Evolutionary conservation across 352 stramenopile species (phyloP).

Genomic region (Phytophthora fragariae): DNA sequence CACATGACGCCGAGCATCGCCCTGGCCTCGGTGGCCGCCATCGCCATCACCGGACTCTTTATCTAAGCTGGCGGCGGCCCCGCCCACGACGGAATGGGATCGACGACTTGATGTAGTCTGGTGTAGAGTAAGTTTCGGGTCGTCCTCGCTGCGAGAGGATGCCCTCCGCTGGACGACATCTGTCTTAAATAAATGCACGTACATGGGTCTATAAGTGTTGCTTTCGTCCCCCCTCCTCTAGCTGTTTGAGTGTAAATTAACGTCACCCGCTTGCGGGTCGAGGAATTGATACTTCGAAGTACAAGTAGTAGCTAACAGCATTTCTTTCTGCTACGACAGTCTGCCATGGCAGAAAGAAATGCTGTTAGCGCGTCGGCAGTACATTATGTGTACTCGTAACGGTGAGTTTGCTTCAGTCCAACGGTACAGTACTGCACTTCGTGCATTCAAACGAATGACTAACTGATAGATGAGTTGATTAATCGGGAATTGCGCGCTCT

Average conservation of each 20-base stretch:
- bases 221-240: background rate
- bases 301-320: too few species aligned
- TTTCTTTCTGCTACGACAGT: too few species aligned
- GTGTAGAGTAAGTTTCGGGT: conserved; percentile 33
- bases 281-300: too few species aligned
- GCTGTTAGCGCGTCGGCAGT: too few species aligned
- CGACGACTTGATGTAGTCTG: conserved; percentile 28
- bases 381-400: too few species aligned
- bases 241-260: background rate
- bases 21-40: conserved; percentile 22
- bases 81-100: conserved; percentile 40
- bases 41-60: conserved; percentile 40
- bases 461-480: conserved; percentile 11
- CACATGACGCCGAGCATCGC: conserved; percentile 30
- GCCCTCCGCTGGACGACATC: conserved; percentile 30
- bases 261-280: too few species aligned
- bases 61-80: conserved; percentile 30
- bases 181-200: conserved; percentile 32
- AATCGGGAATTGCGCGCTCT: background rate
- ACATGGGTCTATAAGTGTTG: conserved; percentile 33
- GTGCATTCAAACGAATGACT: background rate
- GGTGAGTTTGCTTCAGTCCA: background rate
- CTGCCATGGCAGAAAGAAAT: too few species aligned
- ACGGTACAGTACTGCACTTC: background rate
- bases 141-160: conserved; percentile 25